These are phyloP conservation scores for Lichtheimia ramosa DNA, from an alignment of 371 early-diverging fungal genomes.

Conservation along the genomic window DNA sequence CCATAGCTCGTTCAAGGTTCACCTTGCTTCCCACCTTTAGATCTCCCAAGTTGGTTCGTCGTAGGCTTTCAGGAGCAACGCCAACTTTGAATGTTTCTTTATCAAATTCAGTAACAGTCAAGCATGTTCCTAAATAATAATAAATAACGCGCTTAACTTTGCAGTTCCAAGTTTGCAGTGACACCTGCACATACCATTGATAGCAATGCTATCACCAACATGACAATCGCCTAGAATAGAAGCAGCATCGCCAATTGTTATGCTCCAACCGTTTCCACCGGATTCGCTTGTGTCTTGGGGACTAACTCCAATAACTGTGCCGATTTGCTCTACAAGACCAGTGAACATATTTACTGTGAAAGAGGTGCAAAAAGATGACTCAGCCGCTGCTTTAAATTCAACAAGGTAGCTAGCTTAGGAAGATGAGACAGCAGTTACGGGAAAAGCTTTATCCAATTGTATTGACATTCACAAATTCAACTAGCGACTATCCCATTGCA, in stretches of 20 bases:
- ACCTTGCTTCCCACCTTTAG: constrained; percentile 79
- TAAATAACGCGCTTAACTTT: too few relatives aligned
- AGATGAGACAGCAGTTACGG: too few relatives aligned
- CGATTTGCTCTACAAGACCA: constrained; percentile 93
- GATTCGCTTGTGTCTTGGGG: constrained; percentile 70
- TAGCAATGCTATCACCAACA: constrained; percentile 92
- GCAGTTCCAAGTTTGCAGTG: too few relatives aligned
- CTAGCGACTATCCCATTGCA: too few relatives aligned
- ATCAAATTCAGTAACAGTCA: constrained; percentile 94
- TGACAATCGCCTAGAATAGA: constrained; percentile 82
- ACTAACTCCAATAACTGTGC: constrained; percentile 67
- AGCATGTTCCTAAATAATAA: constrained; percentile 76
- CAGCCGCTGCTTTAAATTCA: too few relatives aligned
- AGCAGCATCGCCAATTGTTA: constrained; percentile 73
- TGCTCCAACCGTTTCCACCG: constrained; percentile 87
- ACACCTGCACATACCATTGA: constrained; percentile 71
- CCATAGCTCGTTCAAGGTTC: constrained; percentile 94
- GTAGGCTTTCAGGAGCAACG: constrained; percentile 89
- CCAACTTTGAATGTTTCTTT: constrained; percentile 85
- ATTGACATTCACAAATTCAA: too few relatives aligned
- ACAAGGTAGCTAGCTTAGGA: too few relatives aligned
- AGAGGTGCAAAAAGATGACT: too few relatives aligned
- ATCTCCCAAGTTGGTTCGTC: constrained; percentile 85
- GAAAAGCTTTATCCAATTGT: too few relatives aligned
- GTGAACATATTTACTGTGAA: constrained; percentile 80